Conservation (phyloP, 2,329 filamentous ascomycete genomes). For the Xylaria sp. region DNA sequence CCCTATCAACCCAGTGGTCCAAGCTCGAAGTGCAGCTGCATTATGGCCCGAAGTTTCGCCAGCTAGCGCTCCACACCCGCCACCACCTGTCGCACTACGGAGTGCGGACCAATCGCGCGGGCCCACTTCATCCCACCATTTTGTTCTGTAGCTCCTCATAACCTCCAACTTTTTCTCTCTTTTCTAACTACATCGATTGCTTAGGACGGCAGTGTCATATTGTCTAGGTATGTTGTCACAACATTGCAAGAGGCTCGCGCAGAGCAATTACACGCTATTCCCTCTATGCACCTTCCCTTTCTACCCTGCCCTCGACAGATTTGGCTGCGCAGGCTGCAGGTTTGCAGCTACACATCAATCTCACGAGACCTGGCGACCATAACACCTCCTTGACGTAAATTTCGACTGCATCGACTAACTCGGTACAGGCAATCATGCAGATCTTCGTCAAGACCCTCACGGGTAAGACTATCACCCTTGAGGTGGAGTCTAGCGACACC, state of each 20-base stretch:
- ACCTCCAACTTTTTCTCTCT: constrained; percentile 42
- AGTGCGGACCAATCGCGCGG: neutral
- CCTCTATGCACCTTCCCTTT: neutral
- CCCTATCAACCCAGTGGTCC: constrained; percentile 41
- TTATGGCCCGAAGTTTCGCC: constrained; percentile 36
- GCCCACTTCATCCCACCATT: constrained; percentile 38
- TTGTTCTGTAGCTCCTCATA: constrained; percentile 36
- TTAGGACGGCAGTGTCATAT: constrained; percentile 70
- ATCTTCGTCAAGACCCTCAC: constrained; percentile 88
- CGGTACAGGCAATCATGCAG: constrained; percentile 73
- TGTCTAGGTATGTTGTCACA: constrained; percentile 67
- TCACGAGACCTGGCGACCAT: neutral
- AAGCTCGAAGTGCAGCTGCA: constrained; percentile 10
- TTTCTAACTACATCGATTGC: constrained; percentile 61
- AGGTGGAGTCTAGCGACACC: constrained; percentile 99
- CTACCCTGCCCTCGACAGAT: neutral
- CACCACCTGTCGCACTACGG: constrained; percentile 19
- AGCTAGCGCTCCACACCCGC: constrained; percentile 13
- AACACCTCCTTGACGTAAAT: neutral
- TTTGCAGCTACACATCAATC: constrained; percentile 5
- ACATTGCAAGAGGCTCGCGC: neutral
- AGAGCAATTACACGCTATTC: neutral
- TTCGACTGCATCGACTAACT: constrained; percentile 35
- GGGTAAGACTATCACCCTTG: constrained; percentile 99
- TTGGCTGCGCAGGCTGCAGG: neutral